A percentile compares a stretch with the other conserved stretches of the same genome.
Conservation (phyloP, 345 rosid genomes). For the Geranium rotundifolium region DNA sequence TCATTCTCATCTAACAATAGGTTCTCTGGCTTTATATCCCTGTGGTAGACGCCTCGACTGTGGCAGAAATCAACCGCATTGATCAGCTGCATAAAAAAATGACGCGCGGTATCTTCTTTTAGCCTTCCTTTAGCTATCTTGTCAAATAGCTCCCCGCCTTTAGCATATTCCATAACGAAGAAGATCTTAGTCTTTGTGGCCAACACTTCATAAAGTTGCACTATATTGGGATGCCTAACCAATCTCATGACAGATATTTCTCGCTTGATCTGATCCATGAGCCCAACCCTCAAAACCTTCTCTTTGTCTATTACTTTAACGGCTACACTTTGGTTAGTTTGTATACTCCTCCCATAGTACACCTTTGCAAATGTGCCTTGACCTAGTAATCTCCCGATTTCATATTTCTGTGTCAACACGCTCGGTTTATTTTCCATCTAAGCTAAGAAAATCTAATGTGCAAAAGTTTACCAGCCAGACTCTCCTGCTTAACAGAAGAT, state of each 20-base stretch:
- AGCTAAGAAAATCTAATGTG: no score
- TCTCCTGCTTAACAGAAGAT: no score
- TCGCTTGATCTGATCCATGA: conserved; percentile 13
- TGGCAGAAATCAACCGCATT: conserved; percentile 16
- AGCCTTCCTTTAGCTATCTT: conserved; percentile 15
- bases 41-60: conserved; percentile 16
- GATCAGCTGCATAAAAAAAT: conserved; percentile 12
- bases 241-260: conserved; percentile 17
- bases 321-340: conserved; percentile 15
- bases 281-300: conserved; percentile 12
- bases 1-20: conserved; percentile 14
- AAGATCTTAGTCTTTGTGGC: conserved; percentile 16
- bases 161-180: conserved; percentile 16
- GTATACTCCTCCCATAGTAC: conserved; percentile 13
- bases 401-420: conserved; percentile 13
- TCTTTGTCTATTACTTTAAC: conserved; percentile 15
- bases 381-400: conserved; percentile 17
- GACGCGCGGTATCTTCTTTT: conserved; percentile 11
- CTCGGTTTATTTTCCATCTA: conserved; percentile 7
- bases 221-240: conserved; percentile 14
- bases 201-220: conserved; percentile 16
- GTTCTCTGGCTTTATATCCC: conserved; percentile 19
- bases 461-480: no score
- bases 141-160: conserved; percentile 16
- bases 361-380: conserved; percentile 21